Conservation (phyloP, 2,329 filamentous ascomycete genomes). For the Penicillium sp. region DNA sequence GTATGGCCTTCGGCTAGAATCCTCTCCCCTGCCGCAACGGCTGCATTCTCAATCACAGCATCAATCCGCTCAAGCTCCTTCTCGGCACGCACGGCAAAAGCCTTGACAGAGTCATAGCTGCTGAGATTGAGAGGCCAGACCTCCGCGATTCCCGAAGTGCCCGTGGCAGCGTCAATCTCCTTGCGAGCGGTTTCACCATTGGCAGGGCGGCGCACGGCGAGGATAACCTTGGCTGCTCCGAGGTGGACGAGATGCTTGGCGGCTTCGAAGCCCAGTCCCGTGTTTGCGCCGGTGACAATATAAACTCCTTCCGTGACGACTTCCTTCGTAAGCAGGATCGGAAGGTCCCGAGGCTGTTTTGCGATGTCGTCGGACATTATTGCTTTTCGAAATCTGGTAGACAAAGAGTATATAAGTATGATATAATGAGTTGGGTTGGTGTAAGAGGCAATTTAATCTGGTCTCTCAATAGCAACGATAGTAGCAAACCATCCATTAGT, state of each 20-base stretch:
- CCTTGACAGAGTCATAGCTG: conserved; percentile 9
- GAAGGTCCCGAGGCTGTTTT: conserved; percentile 7
- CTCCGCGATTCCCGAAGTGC: neutral
- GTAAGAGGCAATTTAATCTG: neutral
- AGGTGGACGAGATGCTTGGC: conserved; percentile 10
- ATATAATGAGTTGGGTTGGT: neutral
- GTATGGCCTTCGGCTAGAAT: conserved; percentile 29
- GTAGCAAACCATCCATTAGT: neutral
- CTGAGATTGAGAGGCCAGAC: conserved; percentile 10
- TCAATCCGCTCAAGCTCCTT: conserved; percentile 12
- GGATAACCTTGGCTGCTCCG: conserved; percentile 13
- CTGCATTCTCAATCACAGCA: conserved; percentile 18
- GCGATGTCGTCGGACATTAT: conserved; percentile 6
- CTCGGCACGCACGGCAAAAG: conserved; percentile 11
- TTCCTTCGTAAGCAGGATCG: conserved; percentile 5
- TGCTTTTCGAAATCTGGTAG: no score
- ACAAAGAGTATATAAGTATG: neutral
- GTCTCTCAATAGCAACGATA: neutral
- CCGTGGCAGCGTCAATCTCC: conserved; percentile 9
- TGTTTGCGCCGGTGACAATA: conserved; percentile 13
- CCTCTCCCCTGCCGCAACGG: conserved; percentile 7
- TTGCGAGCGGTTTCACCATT: neutral
- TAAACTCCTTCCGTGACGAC: neutral
- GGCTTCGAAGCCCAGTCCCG: conserved; percentile 12
- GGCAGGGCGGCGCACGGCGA: conserved; percentile 1